Evolutionary conservation across 441 rosid genomes (phyloP).

Genomic region (Brassica balearica): DNA sequence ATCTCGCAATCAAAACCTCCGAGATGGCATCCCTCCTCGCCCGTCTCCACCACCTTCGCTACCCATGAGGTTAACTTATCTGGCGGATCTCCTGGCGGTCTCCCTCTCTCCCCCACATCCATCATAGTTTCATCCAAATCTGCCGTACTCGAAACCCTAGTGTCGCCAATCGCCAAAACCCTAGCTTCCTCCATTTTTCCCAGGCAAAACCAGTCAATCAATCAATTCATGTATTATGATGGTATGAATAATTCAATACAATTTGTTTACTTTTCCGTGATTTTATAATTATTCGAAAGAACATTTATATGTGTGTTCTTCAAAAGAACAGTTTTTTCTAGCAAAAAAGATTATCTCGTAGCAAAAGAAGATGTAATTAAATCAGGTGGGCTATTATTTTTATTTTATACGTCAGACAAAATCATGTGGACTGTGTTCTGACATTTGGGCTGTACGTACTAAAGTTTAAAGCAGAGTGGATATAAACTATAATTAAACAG

Average conservation of each 20-base stretch:
- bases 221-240: slow-evolving; percentile 31
- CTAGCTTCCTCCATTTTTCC: no score
- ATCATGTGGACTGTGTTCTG: slow-evolving; percentile 43
- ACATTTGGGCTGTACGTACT: slow-evolving; percentile 33
- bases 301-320: slow-evolving; percentile 38
- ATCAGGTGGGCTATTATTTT: slow-evolving; percentile 29
- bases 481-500: slow-evolving; percentile 27
- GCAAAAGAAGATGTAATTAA: slow-evolving; percentile 29
- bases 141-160: no score
- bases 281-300: slow-evolving; percentile 26
- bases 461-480: slow-evolving; percentile 30
- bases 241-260: slow-evolving; percentile 25
- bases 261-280: slow-evolving; percentile 22
- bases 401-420: slow-evolving; percentile 24
- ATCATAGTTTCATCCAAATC: no score
- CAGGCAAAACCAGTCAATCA: no score
- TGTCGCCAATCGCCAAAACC: no score
- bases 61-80: no score
- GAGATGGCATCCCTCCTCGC: no score
- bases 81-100: no score
- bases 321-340: slow-evolving; percentile 17
- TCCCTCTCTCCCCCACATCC: no score
- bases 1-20: no score
- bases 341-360: slow-evolving; percentile 31
- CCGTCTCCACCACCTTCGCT: no score